A percentile compares a stretch with the other conserved stretches of the same genome.
These are phyloP conservation scores for Hypsizygus marmoreus DNA, from an alignment of 768 basidiomycete species.

Conservation along the genomic window DNA sequence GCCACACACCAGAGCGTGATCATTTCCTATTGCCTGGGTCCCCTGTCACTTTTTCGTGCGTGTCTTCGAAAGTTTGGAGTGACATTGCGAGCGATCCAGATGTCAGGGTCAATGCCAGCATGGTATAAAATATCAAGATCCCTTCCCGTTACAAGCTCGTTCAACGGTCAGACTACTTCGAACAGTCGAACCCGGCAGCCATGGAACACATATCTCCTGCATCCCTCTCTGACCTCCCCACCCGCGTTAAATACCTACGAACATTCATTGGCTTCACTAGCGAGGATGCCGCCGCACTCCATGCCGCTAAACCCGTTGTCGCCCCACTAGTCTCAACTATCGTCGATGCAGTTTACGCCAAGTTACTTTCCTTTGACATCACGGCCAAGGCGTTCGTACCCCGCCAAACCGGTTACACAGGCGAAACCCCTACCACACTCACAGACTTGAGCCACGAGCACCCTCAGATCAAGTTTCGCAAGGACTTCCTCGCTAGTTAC, in stretches of 20 bases:
- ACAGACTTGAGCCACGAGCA: constrained; percentile 42
- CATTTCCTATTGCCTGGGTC: no score
- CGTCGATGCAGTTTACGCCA: constrained; percentile 48
- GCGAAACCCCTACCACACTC: constrained; percentile 37
- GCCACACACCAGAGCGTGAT: no score
- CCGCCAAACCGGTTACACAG: constrained; percentile 42
- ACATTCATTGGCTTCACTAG: constrained; percentile 46
- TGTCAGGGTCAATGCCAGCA: no score
- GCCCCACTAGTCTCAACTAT: constrained; percentile 43
- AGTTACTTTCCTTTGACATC: constrained; percentile 46
- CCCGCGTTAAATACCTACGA: constrained; percentile 45
- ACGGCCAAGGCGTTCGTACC: constrained; percentile 40
- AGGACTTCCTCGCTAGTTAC: constrained; percentile 37
- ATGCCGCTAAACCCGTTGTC: constrained; percentile 40
- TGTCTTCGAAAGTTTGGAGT: no score
- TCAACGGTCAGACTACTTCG: no score
- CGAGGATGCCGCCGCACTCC: constrained; percentile 42
- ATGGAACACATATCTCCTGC: constrained; percentile 31
- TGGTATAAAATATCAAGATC: no score
- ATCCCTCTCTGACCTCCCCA: constrained; percentile 32
- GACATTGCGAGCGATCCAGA: no score
- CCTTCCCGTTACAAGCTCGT: no score
- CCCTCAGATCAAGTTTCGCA: constrained; percentile 50
- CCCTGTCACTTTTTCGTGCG: no score
- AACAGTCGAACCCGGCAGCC: no score